Evolutionary conservation across 164 flowering plant species (phyloP).

Genomic region (Dillenia turbinata): DNA sequence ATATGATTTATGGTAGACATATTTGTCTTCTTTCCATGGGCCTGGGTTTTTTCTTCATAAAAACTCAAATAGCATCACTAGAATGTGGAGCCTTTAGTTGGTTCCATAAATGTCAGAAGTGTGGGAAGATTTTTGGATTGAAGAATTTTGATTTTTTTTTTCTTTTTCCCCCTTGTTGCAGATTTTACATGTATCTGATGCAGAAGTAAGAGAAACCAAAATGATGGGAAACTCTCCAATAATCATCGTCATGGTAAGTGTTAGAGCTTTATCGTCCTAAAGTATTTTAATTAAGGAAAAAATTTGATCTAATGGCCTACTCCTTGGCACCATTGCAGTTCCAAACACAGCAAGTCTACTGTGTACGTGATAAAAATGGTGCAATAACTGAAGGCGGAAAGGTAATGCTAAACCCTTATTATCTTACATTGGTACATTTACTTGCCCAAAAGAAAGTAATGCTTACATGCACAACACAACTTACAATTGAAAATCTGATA

Average conservation of each 20-base stretch:
- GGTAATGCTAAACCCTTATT: conserved; percentile 31
- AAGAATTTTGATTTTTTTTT: too few species aligned
- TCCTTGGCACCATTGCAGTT: conserved; percentile 45
- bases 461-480: too few species aligned
- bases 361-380: conserved; percentile 78
- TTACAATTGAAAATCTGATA: too few species aligned
- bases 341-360: conserved; percentile 89
- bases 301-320: background rate
- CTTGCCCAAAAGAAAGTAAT: background rate
- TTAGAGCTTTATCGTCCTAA: background rate
- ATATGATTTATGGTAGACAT: too few species aligned
- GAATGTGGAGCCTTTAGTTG: too few species aligned
- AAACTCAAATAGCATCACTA: too few species aligned
- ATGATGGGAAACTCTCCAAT: conserved; percentile 82
- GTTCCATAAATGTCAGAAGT: too few species aligned
- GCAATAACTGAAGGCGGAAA: conserved; percentile 78
- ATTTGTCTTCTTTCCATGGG: too few species aligned
- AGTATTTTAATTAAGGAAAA: too few species aligned
- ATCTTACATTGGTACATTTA: background rate
- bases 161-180: conserved; percentile 19
- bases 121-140: too few species aligned
- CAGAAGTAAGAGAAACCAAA: conserved; percentile 79
- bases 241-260: conserved; percentile 72
- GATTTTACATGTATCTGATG: conserved; percentile 91
- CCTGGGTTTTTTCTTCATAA: too few species aligned